A percentile compares a stretch with the other conserved stretches of the same genome.
Conservation (phyloP, 202 grass and related monocot genomes). For the Digitaria exilis region DNA sequence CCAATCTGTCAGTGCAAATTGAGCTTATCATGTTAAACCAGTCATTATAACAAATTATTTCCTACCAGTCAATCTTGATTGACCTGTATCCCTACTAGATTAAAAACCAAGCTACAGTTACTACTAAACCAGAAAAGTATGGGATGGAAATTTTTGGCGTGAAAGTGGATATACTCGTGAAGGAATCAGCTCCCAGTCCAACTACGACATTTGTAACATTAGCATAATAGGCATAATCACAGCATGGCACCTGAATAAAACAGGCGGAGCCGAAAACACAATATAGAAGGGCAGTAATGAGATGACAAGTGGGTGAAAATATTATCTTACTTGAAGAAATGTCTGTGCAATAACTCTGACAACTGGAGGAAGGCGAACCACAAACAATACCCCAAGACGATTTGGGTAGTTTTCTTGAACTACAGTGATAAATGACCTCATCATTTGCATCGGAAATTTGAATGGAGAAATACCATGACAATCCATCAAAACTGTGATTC, state of each 20-base stretch:
- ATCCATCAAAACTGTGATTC: slow-evolving; percentile 87
- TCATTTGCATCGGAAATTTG: slow-evolving; percentile 96
- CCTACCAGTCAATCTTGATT: slow-evolving; percentile 6
- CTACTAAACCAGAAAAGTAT: neutral
- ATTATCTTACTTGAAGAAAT: slow-evolving; percentile 76
- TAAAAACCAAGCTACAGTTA: neutral
- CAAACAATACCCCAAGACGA: slow-evolving; percentile 70
- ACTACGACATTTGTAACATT: neutral
- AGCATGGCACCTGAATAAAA: neutral
- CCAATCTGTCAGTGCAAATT: slow-evolving; percentile 1
- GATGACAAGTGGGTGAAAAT: slow-evolving; percentile 15
- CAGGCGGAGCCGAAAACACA: neutral
- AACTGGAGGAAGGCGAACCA: slow-evolving; percentile 87
- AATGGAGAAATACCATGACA: slow-evolving; percentile 90
- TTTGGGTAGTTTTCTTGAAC: slow-evolving; percentile 95
- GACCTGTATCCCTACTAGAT: neutral
- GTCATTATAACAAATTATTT: neutral
- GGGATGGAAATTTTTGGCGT: neutral
- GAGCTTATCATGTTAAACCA: neutral
- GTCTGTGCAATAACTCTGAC: slow-evolving; percentile 97
- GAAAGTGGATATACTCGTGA: slow-evolving; percentile 4
- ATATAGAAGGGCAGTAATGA: slow-evolving; percentile 11
- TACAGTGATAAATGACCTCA: slow-evolving; percentile 79
- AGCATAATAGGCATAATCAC: slow-evolving; percentile 3
- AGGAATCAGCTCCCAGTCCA: neutral